Base-by-base conservation (phyloP, 2,329 filamentous ascomycete species). In the Aphanoascus verrucosus region DNA sequence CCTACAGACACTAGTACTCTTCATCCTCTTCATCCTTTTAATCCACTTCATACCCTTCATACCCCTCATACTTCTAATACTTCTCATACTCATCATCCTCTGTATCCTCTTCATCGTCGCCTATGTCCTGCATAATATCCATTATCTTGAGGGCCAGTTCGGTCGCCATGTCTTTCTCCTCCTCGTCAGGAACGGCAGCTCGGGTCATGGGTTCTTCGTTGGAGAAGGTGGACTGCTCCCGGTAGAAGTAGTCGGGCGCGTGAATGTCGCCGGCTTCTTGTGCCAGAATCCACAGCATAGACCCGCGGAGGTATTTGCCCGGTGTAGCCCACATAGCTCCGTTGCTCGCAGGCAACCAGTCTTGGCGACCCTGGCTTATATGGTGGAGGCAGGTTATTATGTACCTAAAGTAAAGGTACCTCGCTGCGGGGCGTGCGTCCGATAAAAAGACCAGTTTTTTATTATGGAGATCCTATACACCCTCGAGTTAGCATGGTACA, bases 381-480 rank as follows among this genome's bases (percentile, higher is more conserved):
- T 47, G 32, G 20, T 38, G 31, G 2, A 53, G 20, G n/a, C 42
- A 47, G 8, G 41, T 53, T 6, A 47, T 40, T 12, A 38, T 11
- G 47, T 54, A 54, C 19, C 52, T 38, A 38, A 54, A 54, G 23
- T 54, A 54, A 19, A 54, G 52, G 11, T 49, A 49, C 17, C 45
- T 45, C n/a, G 38, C 40, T 23, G 46, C 23, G 23, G 52, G 52
- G 31, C 46, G 52, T 9, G 41, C 41, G 23, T 54, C 32, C 8
- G 23, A 17, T 44, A 17, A 15, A 37, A 54, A 54, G 3, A 20
- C n/a, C 5, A 54, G 38, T 19, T 40, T 31, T 5, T 40, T 37
- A n/a, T 35, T 17, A 47, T 55, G 20, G 8, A 52, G n/a, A 15
- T 55, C 41, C 53, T 52, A 15, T n/a, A 19, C 17, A 23, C n/a